phyloP scores from a whole-genome alignment of 257 asterid species.

The Solanum pennellii region DNA sequence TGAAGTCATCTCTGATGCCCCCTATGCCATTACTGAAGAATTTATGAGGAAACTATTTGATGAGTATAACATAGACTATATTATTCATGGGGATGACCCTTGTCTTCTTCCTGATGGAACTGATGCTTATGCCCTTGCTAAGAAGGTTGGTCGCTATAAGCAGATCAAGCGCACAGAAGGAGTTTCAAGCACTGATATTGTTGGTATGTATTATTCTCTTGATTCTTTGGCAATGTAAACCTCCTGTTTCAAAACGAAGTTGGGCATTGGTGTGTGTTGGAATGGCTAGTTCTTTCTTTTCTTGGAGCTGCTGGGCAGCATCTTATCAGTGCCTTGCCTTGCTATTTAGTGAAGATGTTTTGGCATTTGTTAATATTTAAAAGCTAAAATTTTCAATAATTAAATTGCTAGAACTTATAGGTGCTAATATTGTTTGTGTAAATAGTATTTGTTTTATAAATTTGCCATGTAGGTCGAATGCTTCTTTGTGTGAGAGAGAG shows the following conservation, averaged over 20 bases:
- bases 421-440: background rate
- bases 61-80: constrained; percentile 78
- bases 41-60: constrained; percentile 87
- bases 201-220: constrained; percentile 36
- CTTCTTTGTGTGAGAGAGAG: constrained; percentile 98
- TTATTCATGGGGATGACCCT: constrained; percentile 95
- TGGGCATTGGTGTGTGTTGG: background rate
- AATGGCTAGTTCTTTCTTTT: background rate
- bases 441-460: background rate
- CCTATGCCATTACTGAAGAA: constrained; percentile 92
- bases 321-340: background rate
- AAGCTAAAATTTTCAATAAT: background rate
- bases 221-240: background rate
- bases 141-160: constrained; percentile 87
- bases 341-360: background rate
- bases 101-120: constrained; percentile 91
- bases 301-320: background rate
- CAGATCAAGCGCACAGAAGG: constrained; percentile 98
- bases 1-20: constrained; percentile 93
- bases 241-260: background rate
- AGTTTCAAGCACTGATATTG: constrained; percentile 91
- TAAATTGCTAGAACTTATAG: background rate
- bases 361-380: background rate
- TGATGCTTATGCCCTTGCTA: constrained; percentile 96
- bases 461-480: constrained; percentile 66